Base-by-base conservation (phyloP, 768 basidiomycete species). In the Lactarius hatsudake region DNA sequence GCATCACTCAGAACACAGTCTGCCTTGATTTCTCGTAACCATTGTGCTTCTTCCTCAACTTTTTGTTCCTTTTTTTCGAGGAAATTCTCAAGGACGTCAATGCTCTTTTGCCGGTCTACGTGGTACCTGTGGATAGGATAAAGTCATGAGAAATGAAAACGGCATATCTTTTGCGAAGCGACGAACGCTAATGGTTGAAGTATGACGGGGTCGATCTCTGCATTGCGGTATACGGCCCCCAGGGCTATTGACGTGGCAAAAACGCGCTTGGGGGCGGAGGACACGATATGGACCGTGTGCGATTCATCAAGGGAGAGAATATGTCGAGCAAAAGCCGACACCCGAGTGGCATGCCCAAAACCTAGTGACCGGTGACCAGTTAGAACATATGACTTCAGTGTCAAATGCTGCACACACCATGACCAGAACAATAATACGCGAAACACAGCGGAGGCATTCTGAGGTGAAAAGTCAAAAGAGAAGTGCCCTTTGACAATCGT, bases 311-410 rank as follows among this genome's bases (percentile, higher is more conserved):
- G 78, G 61, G 76, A 78, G 26, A 88, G 78, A 20, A 93, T 80
- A 69, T 87, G 84, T 56, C 80, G 76, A 3, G 88, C 81, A 68
- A 92, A 86, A 1, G 91, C 91, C 18, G 89, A 89, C 18, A 92
- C 91, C 43, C 91, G 85, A 3, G 91, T 93, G 10, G 90, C 91
- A 73, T 93, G 91, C n/a, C 90, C 88, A 64, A 88, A 91, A n/a
- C 88, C 87, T 89, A 45, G 15, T 15, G 17, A 13, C 34, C 3
- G 38, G 15, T 15, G 17, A 13, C 34, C 3, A 7, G 36, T 69
- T n/a, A 28, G 59, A 26, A 28, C 26, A n/a, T 18, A 36, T 17
- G 43, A 2, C 32, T 7, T 17, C n/a, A 54, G 15, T 6, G 51
- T 59, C 18, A 48, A 23, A 34, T 38, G 15, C 34, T 13, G 55